A percentile compares a stretch with the other conserved stretches of the same genome.
These are phyloP conservation scores for Nakazawaea sp. DNA, from an alignment of 805 yeast genomes.

Conservation along the genomic window DNA sequence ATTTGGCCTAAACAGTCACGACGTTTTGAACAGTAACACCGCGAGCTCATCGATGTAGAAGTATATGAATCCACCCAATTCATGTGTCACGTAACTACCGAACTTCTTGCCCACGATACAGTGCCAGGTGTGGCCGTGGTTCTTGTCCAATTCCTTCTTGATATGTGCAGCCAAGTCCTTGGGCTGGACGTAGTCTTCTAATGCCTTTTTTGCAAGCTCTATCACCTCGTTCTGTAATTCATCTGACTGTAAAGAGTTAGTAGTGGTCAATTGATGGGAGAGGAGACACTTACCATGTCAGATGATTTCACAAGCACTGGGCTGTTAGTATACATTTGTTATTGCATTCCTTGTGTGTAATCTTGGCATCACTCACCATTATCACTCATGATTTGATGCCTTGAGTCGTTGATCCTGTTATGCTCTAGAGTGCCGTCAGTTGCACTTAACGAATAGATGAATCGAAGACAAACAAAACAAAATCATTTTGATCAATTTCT, in stretches of 20 bases:
- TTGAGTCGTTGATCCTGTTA: no score
- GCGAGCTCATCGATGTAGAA: slow-evolving; percentile 68
- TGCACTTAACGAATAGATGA: no score
- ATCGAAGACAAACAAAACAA: no score
- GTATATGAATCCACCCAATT: slow-evolving; percentile 64
- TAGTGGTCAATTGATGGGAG: no score
- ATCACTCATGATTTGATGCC: no score
- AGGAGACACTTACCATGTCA: slow-evolving; percentile 24
- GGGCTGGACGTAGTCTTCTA: slow-evolving; percentile 35
- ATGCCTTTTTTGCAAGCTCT: slow-evolving; percentile 37
- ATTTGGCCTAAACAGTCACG: neutral
- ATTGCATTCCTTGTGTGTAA: neutral
- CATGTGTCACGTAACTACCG: slow-evolving; percentile 73
- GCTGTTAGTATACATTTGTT: neutral
- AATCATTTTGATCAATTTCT: no score
- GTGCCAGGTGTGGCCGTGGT: slow-evolving; percentile 73
- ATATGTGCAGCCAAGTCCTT: slow-evolving; percentile 60
- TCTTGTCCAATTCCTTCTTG: slow-evolving; percentile 58
- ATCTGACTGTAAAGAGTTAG: no score
- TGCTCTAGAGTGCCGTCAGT: no score
- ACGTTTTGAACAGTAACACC: slow-evolving; percentile 59
- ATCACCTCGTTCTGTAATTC: slow-evolving; percentile 46
- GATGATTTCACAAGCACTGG: slow-evolving; percentile 10
- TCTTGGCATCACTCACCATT: neutral
- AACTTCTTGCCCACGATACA: slow-evolving; percentile 74